Base-by-base conservation (phyloP, 345 rosid genomes). In the Gossypium raimondii region DNA sequence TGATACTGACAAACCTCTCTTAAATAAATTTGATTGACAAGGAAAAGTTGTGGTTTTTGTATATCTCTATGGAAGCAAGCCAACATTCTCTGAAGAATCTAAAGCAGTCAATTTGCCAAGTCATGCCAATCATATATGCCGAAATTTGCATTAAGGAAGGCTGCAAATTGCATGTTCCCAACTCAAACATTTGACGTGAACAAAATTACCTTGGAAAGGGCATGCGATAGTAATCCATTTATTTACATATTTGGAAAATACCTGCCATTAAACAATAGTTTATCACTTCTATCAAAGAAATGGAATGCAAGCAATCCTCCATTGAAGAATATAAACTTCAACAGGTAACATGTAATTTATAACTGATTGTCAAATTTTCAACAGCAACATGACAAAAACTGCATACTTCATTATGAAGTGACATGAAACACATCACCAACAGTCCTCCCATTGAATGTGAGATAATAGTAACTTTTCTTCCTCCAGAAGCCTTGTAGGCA, bases 391-490 rank as follows among this genome's bases (percentile, higher is more conserved):
- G 48, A 64, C 68, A 75, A 76, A 66, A 34, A 52, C 68, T 47
- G 68, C 85, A n/a, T 82, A 93, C 98, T 76, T 89, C 92, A 11
- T 75, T 83, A 73, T 91, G 79, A 75, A 90, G 95, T 45, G 85
- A 82, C 80, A 93, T 84, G 84, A 93, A 90, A 82, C 95, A 93
- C 9, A 83, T 73, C 67, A 93, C 86, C 78, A 93, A 76, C 70
- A 87, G 62, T 78, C 98, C 98, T 27, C 98, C 98, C 98, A 93
- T 93, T 17, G 98, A 91, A 78, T 93, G 98, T 0, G 98, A 87
- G 76, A 93, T 91, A 61, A 93, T 76, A 75, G 78, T 89, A 76
- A 91, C 87, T 86, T 91, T 91, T 83, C 93, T 84, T 22, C 81
- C 74, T 69, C 93, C 93, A 70, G 98, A 86, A 77, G 87, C 85